Evolutionary conservation across 371 early-diverging fungal species (phyloP), one percentile per base, ranked within the genome.

Genomic region (Mortierella sp.): DNA sequence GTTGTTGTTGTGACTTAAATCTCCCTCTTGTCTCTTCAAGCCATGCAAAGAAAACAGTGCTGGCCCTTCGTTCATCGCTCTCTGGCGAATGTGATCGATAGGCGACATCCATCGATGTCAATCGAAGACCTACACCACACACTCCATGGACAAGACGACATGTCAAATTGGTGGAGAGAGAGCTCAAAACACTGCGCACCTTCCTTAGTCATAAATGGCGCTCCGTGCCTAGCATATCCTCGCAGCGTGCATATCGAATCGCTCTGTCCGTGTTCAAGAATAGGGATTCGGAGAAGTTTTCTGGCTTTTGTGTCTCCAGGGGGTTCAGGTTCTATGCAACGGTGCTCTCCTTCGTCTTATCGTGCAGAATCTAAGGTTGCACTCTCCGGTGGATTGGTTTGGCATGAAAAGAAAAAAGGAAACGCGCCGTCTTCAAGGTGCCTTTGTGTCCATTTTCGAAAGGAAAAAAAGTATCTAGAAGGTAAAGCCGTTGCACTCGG

Each of bases 361-460:
- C 72, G 72, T 61, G 72, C 72, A 71, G 61, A 62, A 71, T 71
- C 72, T 68, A 26, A 30, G 37, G 19, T 52, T 46, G 28, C 30
- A 51, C 37, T 4, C 15, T 50, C 53, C 19, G 11, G 4, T 18
- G n/a, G 18, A 11, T 51, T 11, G 23, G 12, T 19, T 29, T 30
- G 23, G 57, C 50, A 50, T 14, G 5, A 6, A 50, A 16, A n/a
- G 14, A 21, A 50, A 21, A 21, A 29, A 55, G 26, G 29, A 46
- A 30, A 57, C 15, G 56, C 60, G 68, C 61, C 60, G 68, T 48
- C n/a, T n/a, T n/a, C 50, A 50, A 14, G 21, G 50, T 21, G 14
- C 37, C 37, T 37, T 9, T 37, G 37, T 37, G 37, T 37, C 37
- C 37, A 37, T 37, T 37, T 37, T 9, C 16, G 50, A 50, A 50